Evolutionary conservation across 1,284 basidiomycete genomes (phyloP).

Genomic region (Schizophyllum amplum): DNA sequence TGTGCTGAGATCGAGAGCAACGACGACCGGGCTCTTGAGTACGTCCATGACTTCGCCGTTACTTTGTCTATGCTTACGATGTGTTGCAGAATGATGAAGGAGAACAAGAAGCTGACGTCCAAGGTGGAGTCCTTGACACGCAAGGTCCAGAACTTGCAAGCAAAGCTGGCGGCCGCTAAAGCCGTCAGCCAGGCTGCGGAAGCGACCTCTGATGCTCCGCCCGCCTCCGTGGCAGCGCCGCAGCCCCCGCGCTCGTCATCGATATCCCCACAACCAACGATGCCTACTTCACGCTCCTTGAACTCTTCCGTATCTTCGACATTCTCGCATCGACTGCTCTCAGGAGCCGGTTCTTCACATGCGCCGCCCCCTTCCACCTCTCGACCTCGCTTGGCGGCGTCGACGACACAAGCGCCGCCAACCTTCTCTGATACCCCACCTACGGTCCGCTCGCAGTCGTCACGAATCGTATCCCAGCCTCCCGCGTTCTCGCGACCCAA

Average conservation of each 20-base stretch:
- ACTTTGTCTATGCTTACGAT: conserved; percentile 8
- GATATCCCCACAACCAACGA: background rate
- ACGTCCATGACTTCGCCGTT: conserved; percentile 24
- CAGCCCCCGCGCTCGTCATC: conserved; percentile 12
- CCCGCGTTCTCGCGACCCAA: conserved; percentile 35
- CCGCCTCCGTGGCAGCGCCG: conserved; percentile 7
- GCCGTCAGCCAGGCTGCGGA: conserved; percentile 21
- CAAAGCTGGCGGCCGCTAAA: conserved; percentile 49
- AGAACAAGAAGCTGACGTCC: conserved; percentile 63
- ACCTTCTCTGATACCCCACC: conserved; percentile 2
- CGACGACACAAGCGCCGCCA: too few species aligned
- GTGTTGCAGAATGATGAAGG: conserved; percentile 53
- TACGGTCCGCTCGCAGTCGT: background rate
- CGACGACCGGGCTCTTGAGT: conserved; percentile 73
- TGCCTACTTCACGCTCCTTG: background rate
- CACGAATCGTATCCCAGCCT: conserved; percentile 34
- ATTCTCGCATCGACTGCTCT: conserved; percentile 15
- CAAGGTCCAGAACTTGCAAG: conserved; percentile 63
- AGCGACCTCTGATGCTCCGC: conserved; percentile 4
- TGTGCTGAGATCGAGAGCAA: conserved; percentile 76
- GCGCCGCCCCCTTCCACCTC: conserved; percentile 3
- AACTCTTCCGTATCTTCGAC: conserved; percentile 6
- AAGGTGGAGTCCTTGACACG: conserved; percentile 64
- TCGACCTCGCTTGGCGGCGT: background rate
- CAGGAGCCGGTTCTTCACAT: conserved; percentile 11